These are phyloP conservation scores for Coemansia brasiliensis DNA, from an alignment of 192 early-diverging fungal species.

Conservation along the genomic window DNA sequence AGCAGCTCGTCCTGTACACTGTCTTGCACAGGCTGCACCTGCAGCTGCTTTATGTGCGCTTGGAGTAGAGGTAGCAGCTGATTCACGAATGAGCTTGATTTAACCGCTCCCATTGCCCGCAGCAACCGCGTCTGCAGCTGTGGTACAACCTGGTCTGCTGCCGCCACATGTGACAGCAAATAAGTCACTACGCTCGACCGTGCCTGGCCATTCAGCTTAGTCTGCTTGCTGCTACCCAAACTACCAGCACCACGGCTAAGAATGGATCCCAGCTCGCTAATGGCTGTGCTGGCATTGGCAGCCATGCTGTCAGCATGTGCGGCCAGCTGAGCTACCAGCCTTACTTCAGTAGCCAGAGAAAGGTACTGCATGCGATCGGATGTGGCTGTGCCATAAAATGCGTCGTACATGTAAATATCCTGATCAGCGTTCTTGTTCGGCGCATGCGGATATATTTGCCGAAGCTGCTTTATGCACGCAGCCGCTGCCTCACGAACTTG, in stretches of 20 bases:
- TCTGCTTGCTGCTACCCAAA: conserved; percentile 5
- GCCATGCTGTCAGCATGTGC: conserved; percentile 14
- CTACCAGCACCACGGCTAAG: conserved; percentile 35
- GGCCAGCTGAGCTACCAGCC: conserved; percentile 56
- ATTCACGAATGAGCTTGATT: conserved; percentile 16
- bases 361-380: conserved; percentile 60
- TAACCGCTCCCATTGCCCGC: conserved; percentile 9
- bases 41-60: conserved; percentile 13
- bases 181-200: conserved; percentile 52
- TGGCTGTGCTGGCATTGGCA: conserved; percentile 36
- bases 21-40: conserved; percentile 12
- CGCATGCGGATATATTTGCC: conserved; percentile 22
- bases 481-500: conserved; percentile 66
- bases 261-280: conserved; percentile 38
- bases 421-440: conserved; percentile 8
- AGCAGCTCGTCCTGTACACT: conserved; percentile 24
- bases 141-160: conserved; percentile 34
- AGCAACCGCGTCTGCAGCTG: conserved; percentile 43
- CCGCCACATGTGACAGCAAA: conserved; percentile 59
- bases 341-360: conserved; percentile 40
- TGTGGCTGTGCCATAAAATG: conserved; percentile 57
- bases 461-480: conserved; percentile 60
- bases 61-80: conserved; percentile 37
- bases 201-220: conserved; percentile 29
- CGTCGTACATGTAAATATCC: conserved; percentile 59